Evolutionary conservation across 805 yeast genomes (phyloP), one percentile per base, ranked within the genome.

Genomic region (Cyberlindnera saturnus): DNA sequence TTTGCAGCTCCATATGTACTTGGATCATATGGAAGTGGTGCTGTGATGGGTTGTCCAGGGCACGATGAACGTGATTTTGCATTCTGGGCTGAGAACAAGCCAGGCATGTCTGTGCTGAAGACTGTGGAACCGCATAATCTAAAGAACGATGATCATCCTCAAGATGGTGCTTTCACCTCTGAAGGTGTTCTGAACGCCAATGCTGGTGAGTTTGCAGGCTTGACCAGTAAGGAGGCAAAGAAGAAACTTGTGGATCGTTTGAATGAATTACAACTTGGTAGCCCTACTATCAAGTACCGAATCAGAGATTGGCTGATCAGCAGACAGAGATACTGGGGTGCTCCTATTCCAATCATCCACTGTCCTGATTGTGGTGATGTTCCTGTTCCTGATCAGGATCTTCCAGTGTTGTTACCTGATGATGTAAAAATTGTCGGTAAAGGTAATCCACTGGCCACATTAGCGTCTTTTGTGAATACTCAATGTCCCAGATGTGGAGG

Each of bases 21-120:
- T 31, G 80, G 85, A 4, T 66, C 75, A 4, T 91, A 91, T 58
- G 97, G 97, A 1, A 79, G 79, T 44, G 96, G 96, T 33, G 96
- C 96, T 1, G 98, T 91, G 0, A 91, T 93, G 98, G 99, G 99
- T 1, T 87, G 95, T 55, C 99, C 99, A 2, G 96, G 85, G 0
- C 97, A 90, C 61, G 98, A 93, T 62, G 67, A 70, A 36, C 73
- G 98, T 47, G 99, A 93, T 57, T 77, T 59, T 53, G 86, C 72
- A 7, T 91, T 93, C 58, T 91, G 97, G 96, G 53, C 59, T 3
- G 56, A 65, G 36, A 86, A 86, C 57, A 70, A 69, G 55, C 82
- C 84, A 0, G 56, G 59, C 28, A 45, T 20, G 38, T 46, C 45
- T 23, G 53, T 33, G 32, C 43, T 38, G 3, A 49, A 50, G 18